phyloP scores from a whole-genome alignment of 192 early-diverging fungal species.

The Gaertneriomyces semiglobifer region DNA sequence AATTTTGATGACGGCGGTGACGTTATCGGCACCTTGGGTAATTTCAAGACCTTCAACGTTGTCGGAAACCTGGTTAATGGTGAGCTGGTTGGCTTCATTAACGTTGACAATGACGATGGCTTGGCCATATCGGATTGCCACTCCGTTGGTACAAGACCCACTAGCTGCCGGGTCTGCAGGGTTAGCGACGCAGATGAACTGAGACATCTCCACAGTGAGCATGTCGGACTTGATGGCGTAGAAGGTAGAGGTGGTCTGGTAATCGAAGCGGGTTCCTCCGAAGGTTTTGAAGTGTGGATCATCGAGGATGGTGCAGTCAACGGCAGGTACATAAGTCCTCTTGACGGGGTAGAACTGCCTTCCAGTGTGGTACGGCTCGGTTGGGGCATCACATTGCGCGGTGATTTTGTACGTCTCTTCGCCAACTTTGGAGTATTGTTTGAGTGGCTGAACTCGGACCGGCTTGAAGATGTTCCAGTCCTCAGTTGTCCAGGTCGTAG shows the following conservation, averaged over 20 bases:
- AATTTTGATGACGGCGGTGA: conserved; percentile 17
- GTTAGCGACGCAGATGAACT: conserved; percentile 5
- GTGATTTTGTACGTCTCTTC: not conserved
- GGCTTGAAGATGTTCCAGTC: conserved; percentile 16
- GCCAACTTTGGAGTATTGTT: conserved; percentile 15
- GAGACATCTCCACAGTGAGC: conserved; percentile 11
- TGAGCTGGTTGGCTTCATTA: conserved; percentile 1
- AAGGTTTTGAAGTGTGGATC: conserved; percentile 30
- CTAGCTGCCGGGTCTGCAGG: not conserved
- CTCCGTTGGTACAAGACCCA: conserved; percentile 8
- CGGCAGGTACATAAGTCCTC: not conserved
- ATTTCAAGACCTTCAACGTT: conserved; percentile 11
- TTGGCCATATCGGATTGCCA: conserved; percentile 19
- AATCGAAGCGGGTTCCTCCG: conserved; percentile 20
- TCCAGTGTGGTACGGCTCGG: not conserved
- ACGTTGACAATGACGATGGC: conserved; percentile 14
- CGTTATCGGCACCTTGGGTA: conserved; percentile 6
- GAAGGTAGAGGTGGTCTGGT: conserved; percentile 4
- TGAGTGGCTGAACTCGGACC: conserved; percentile 6
- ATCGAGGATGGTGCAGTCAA: conserved; percentile 10
- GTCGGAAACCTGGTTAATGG: conserved; percentile 14
- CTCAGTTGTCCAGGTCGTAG: conserved; percentile 1
- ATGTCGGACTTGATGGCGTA: conserved; percentile 18
- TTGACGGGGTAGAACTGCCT: conserved; percentile 5
- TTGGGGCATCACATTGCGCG: not conserved